A percentile compares a stretch with the other conserved stretches of the same genome.
phyloP scores from a whole-genome alignment of 768 basidiomycete species.

The Boletus insuetus region DNA sequence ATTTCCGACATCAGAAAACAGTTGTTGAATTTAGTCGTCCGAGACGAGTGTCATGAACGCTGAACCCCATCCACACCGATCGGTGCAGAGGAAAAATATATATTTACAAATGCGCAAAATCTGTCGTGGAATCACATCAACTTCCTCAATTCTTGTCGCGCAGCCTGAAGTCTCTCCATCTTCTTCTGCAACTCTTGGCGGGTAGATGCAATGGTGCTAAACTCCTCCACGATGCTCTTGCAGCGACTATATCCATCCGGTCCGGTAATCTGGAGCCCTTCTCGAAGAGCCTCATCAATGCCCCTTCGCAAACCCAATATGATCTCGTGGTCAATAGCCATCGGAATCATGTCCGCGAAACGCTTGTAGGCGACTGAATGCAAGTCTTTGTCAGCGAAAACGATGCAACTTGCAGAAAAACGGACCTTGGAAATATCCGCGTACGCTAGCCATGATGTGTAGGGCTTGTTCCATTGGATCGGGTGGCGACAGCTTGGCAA shows the following conservation, averaged over 20 bases:
- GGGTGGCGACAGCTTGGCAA: conserved; percentile 45
- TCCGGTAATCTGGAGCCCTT: conserved; percentile 49
- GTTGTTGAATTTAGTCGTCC: too few species aligned
- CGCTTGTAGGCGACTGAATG: conserved; percentile 43
- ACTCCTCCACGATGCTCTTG: conserved; percentile 49
- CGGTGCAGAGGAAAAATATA: too few species aligned
- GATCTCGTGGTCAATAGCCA: conserved; percentile 35
- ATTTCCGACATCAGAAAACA: too few species aligned
- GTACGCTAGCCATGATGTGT: conserved; percentile 62
- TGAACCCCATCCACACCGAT: too few species aligned
- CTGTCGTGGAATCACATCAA: not conserved
- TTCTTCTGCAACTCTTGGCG: conserved; percentile 51
- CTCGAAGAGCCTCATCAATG: conserved; percentile 42
- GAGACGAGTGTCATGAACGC: too few species aligned
- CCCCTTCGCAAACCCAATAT: conserved; percentile 44
- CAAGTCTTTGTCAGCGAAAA: not conserved
- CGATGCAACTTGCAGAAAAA: too few species aligned
- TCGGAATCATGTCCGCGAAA: conserved; percentile 38
- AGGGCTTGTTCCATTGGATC: conserved; percentile 56
- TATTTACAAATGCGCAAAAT: too few species aligned
- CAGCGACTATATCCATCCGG: conserved; percentile 44
- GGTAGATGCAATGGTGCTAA: conserved; percentile 38
- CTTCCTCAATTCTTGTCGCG: conserved; percentile 35
- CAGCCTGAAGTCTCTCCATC: conserved; percentile 45
- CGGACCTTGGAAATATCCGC: conserved; percentile 69